These are phyloP conservation scores for Dendryphion nanum DNA, from an alignment of 2,329 filamentous ascomycete species.

Conservation along the genomic window DNA sequence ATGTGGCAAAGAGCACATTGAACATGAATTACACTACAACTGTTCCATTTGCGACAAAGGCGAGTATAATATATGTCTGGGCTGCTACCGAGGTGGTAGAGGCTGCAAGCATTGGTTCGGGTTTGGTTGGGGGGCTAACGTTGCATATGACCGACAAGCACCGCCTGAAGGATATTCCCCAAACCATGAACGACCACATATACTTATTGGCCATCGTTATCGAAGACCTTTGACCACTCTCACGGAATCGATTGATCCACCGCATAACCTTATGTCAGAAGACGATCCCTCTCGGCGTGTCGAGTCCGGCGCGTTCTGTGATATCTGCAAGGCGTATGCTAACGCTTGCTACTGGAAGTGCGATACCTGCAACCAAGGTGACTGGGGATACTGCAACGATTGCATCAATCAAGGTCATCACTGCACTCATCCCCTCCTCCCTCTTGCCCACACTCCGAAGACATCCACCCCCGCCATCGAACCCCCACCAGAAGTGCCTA, in stretches of 20 bases:
- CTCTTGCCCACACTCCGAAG: constrained; percentile 61
- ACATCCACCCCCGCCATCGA: constrained; percentile 11
- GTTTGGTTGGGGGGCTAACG: constrained; percentile 72
- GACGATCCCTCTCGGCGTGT: constrained; percentile 68
- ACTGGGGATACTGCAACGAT: constrained; percentile 89
- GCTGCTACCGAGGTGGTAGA: constrained; percentile 73
- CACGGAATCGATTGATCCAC: constrained; percentile 18
- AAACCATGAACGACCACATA: constrained; percentile 51
- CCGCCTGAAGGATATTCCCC: constrained; percentile 42
- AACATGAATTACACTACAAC: constrained; percentile 84
- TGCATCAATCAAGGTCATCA: constrained; percentile 81
- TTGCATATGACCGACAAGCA: constrained; percentile 57
- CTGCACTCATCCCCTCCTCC: constrained; percentile 79
- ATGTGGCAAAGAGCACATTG: constrained; percentile 70
- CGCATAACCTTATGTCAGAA: constrained; percentile 49
- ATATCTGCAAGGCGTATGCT: constrained; percentile 68
- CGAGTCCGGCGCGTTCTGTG: constrained; percentile 82
- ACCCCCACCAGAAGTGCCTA: constrained; percentile 12
- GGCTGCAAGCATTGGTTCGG: constrained; percentile 89
- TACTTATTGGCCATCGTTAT: constrained; percentile 50
- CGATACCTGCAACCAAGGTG: constrained; percentile 80
- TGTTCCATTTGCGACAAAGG: constrained; percentile 70
- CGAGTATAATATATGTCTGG: constrained; percentile 74
- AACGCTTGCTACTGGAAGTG: constrained; percentile 92
- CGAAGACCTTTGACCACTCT: constrained; percentile 24